phyloP scores from a whole-genome alignment of 2,329 filamentous ascomycete species.

The Aspergillus fumigatiaffinis region DNA sequence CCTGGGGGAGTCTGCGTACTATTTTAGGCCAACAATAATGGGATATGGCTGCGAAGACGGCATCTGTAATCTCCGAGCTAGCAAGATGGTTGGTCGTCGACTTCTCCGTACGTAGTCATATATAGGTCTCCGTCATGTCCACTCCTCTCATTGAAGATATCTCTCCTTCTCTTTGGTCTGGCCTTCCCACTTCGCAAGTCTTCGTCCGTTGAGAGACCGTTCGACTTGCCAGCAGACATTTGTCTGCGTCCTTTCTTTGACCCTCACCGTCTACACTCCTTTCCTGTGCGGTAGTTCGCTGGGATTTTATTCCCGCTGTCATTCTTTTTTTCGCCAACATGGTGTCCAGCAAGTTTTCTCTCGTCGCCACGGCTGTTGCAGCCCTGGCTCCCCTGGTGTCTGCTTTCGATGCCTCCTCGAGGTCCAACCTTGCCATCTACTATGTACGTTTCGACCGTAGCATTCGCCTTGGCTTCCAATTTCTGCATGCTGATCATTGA shows the following conservation, averaged over 20 bases:
- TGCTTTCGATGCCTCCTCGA: slow-evolving; percentile 40
- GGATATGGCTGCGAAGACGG: neutral
- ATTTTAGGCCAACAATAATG: neutral
- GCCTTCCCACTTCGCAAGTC: slow-evolving; percentile 6
- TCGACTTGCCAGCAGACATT: slow-evolving; percentile 27
- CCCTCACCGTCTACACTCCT: slow-evolving; percentile 29
- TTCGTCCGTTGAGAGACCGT: slow-evolving; percentile 15
- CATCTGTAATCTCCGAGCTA: neutral
- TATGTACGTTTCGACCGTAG: slow-evolving; percentile 36
- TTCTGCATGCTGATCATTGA: slow-evolving; percentile 7
- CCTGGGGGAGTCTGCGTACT: neutral
- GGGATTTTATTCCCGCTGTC: slow-evolving; percentile 28
- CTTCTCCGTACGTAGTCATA: neutral
- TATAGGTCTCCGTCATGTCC: neutral
- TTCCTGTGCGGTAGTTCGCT: slow-evolving; percentile 32
- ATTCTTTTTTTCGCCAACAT: slow-evolving; percentile 30
- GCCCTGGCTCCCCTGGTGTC: slow-evolving; percentile 31
- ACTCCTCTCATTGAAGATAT: slow-evolving; percentile 1
- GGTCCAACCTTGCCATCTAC: slow-evolving; percentile 51
- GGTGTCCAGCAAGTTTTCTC: slow-evolving; percentile 31
- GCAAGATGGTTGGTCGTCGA: neutral
- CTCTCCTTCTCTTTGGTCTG: slow-evolving; percentile 10
- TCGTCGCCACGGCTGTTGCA: slow-evolving; percentile 34
- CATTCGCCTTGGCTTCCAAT: neutral
- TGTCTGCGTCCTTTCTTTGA: slow-evolving; percentile 56